A percentile compares a stretch with the other conserved stretches of the same genome.
Conservation (phyloP, 2,329 filamentous ascomycete species). For the Calonectria honghensis region DNA sequence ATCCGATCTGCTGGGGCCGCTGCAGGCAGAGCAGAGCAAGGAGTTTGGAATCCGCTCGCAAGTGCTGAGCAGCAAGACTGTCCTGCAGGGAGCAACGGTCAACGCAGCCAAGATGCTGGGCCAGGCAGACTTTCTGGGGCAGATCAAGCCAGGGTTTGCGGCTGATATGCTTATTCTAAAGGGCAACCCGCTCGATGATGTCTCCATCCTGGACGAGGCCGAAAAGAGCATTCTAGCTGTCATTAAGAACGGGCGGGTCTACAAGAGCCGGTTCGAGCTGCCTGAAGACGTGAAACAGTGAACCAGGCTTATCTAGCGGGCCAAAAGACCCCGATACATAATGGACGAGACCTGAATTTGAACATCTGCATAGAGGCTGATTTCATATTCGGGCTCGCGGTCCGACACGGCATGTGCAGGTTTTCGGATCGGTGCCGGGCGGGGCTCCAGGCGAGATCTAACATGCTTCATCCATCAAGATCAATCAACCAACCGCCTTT, state of each 20-base stretch:
- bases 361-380: neutral
- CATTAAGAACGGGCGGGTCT: conserved; percentile 68
- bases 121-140: conserved; percentile 67
- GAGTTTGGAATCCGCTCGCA: conserved; percentile 56
- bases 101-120: conserved; percentile 70
- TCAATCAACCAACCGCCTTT: neutral
- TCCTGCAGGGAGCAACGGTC: conserved; percentile 59
- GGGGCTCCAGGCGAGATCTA: neutral
- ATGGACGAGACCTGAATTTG: neutral
- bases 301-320: neutral
- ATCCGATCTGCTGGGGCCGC: conserved; percentile 60
- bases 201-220: conserved; percentile 68
- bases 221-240: conserved; percentile 69
- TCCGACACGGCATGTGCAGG: neutral
- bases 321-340: neutral
- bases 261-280: conserved; percentile 48
- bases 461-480: neutral
- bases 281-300: conserved; percentile 39
- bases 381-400: neutral
- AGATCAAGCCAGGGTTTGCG: conserved; percentile 68
- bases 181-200: conserved; percentile 71
- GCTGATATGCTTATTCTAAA: conserved; percentile 72
- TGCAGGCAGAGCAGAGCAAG: conserved; percentile 54
- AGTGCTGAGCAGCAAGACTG: conserved; percentile 45
- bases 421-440: conserved; percentile 8